Evolutionary conservation across 306 rosid species (phyloP).

Genomic region (Quercus gilva): DNA sequence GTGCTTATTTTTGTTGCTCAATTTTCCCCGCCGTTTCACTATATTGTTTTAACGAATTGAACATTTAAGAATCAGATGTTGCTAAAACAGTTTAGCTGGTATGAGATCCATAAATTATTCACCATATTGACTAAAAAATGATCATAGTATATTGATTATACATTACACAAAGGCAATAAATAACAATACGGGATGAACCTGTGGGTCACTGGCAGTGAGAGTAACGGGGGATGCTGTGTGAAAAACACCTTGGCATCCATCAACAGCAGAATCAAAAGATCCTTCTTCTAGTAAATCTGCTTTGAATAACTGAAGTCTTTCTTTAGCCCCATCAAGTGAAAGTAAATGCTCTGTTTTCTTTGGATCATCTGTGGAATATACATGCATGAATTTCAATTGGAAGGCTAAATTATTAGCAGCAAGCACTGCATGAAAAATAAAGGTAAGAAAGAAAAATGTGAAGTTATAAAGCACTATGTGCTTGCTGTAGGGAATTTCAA

Average conservation of each 20-base stretch:
- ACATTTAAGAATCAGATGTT: background rate
- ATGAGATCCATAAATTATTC: no score
- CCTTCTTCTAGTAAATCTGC: slow-evolving; percentile 34
- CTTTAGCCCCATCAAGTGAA: slow-evolving; percentile 35
- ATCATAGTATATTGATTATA: background rate
- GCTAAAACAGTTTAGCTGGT: background rate
- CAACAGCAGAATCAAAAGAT: slow-evolving; percentile 24
- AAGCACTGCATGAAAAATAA: no score
- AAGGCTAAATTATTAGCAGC: no score
- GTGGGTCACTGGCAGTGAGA: slow-evolving; percentile 19
- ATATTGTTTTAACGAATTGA: background rate
- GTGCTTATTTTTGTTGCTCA: background rate
- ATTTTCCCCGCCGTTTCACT: background rate
- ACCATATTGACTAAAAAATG: background rate
- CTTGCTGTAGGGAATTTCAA: no score
- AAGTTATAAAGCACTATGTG: no score
- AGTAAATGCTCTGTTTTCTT: slow-evolving; percentile 29
- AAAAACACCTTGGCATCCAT: slow-evolving; percentile 33
- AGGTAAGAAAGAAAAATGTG: no score
- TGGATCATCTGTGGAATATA: slow-evolving; percentile 16
- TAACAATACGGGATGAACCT: background rate
- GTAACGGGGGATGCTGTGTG: slow-evolving; percentile 32
- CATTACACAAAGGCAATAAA: background rate
- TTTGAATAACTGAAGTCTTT: slow-evolving; percentile 32
- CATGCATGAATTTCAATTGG: no score